Conservation (phyloP, 371 early-diverging fungal genomes). For the Coemansia sp. region DNA sequence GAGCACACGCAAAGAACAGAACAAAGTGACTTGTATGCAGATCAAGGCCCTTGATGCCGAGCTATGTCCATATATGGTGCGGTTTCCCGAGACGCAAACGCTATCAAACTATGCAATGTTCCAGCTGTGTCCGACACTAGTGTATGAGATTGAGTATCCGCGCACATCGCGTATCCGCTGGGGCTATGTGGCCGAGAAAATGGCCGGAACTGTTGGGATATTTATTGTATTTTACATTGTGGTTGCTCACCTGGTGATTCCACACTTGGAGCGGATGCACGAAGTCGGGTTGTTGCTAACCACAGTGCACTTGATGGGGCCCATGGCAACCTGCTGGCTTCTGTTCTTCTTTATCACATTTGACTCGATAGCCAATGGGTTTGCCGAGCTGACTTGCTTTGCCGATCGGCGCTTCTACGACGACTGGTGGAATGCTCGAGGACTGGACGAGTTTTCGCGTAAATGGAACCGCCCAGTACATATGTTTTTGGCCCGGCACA, state of each 20-base stretch:
- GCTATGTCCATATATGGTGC: slow-evolving; percentile 58
- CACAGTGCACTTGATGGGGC: slow-evolving; percentile 74
- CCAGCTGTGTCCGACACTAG: slow-evolving; percentile 83
- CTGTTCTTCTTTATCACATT: slow-evolving; percentile 94
- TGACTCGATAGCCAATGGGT: slow-evolving; percentile 92
- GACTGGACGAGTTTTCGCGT: slow-evolving; percentile 93
- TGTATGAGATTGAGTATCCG: slow-evolving; percentile 94
- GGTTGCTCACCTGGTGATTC: slow-evolving; percentile 83
- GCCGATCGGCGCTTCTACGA: slow-evolving; percentile 98
- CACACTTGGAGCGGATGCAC: slow-evolving; percentile 67
- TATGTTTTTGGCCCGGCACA: slow-evolving; percentile 89
- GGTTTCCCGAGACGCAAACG: slow-evolving; percentile 83
- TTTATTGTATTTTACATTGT: slow-evolving; percentile 80
- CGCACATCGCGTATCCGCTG: slow-evolving; percentile 81
- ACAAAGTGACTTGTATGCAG: not conserved
- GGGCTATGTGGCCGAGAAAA: slow-evolving; percentile 83
- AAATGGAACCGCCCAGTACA: slow-evolving; percentile 99
- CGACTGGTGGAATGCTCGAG: slow-evolving; percentile 98
- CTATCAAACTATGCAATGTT: slow-evolving; percentile 84
- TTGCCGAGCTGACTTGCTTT: slow-evolving; percentile 95
- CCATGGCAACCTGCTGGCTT: slow-evolving; percentile 87
- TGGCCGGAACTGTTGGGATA: slow-evolving; percentile 76
- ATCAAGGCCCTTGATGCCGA: slow-evolving; percentile 64
- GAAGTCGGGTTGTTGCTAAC: slow-evolving; percentile 57
- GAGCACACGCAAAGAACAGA: not conserved